Evolutionary conservation across 1,284 basidiomycete genomes (phyloP), one percentile per base, ranked within the genome.

Genomic region (Irpex lacteus): DNA sequence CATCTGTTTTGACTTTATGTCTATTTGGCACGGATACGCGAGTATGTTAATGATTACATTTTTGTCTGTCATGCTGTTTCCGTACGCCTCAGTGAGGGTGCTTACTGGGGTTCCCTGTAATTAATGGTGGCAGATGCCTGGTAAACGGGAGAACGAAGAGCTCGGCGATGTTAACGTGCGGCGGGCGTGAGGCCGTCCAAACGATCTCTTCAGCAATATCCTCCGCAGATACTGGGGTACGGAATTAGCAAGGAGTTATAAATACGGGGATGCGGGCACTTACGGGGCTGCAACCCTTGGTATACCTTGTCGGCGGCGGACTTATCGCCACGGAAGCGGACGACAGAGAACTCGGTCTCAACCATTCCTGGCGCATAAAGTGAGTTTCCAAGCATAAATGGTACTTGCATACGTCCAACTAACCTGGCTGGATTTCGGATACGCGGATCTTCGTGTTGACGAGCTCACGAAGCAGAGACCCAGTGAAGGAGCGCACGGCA

Each of bases 181-280:
- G 82, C 19, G 94, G 94, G 37, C 96, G 89, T 11, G 90, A 84
- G 18, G 96, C 95, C 18, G 90, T 89, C 95, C 95, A 99, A 9
- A 98, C 95, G 71, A 99, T 97, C 77, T 99, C 95, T 77, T 99
- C 96, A 1, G 97, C 97, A 61, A 97, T 91, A 73, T 97, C 95
- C 64, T 89, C 82, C 7, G 90, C 90, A 2, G 85, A 84, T 73
- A 95, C 91, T 88, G 75, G 71, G 60, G 73, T 62, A 60, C 15
- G 34, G 34, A 34, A 21, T 58, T 50, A 50, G 34, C 18, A 57
- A 54, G 7, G 11, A 26, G 9, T 34, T 8, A 19, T 52, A 2
- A n/a, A n/a, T 9, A 19, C 9, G 26, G 34, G 21, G 21, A 50
- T 34, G n/a, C 19, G 13, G 6, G 40, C 0, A 80, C 89, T 75